Conservation (phyloP, 2,329 filamentous ascomycete genomes). For the Clarireedia sp. region DNA sequence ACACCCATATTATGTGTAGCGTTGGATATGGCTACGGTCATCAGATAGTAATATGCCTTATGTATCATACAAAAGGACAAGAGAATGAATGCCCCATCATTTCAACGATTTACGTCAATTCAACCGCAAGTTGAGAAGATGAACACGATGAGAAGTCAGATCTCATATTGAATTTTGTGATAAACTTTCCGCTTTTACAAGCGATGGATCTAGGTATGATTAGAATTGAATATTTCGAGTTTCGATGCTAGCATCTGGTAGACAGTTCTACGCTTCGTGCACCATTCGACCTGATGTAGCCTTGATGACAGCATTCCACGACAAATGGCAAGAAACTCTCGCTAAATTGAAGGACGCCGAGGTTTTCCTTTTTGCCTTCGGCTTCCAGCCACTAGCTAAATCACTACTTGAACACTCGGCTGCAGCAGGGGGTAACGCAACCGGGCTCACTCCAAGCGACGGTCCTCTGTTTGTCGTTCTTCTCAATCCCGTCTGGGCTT, state of each 20-base stretch:
- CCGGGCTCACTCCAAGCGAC: not conserved
- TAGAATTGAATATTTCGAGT: not conserved
- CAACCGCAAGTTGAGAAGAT: conserved; percentile 3
- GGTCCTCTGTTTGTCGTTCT: conserved; percentile 3
- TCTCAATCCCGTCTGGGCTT: not conserved
- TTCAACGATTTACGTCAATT: conserved; percentile 5
- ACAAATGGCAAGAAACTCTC: not conserved
- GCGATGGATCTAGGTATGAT: not conserved
- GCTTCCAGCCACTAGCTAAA: not conserved
- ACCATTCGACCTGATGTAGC: not conserved
- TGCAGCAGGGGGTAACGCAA: not conserved
- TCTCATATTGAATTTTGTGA: not conserved
- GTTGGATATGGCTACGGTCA: too few species aligned
- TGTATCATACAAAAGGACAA: too few species aligned
- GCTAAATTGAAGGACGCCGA: not conserved
- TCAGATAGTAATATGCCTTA: too few species aligned
- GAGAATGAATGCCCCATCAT: not conserved
- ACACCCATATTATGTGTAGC: too few species aligned
- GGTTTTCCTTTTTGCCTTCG: not conserved
- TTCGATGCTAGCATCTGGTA: not conserved
- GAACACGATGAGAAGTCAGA: not conserved
- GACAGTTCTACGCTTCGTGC: not conserved
- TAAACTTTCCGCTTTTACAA: not conserved
- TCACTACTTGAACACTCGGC: conserved; percentile 3
- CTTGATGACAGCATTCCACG: not conserved